Percentiles rank a stretch among this genome's conserved stretches.
phyloP scores from a whole-genome alignment of 441 rosid species.

The Hura crepitans region DNA sequence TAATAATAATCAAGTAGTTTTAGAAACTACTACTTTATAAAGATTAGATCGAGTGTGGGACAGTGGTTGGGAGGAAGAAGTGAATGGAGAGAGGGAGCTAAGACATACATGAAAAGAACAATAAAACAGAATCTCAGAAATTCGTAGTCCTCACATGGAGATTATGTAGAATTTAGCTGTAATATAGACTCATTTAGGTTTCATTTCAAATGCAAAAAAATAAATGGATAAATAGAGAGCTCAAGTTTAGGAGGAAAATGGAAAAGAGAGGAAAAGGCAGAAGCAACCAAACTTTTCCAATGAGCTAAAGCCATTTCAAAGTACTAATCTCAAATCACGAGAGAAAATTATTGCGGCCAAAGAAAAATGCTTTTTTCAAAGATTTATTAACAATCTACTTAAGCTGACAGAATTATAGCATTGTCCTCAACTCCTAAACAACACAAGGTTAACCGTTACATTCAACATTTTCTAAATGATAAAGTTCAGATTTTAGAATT shows the following conservation, averaged over 20 bases:
- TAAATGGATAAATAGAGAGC: too few species aligned
- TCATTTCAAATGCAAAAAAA: too few species aligned
- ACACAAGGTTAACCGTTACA: not conserved
- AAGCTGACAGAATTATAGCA: not conserved
- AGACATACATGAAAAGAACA: not conserved
- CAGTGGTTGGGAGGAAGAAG: not conserved
- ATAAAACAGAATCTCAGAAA: too few species aligned
- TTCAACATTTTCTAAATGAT: not conserved
- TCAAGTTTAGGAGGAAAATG: too few species aligned
- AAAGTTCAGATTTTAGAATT: not conserved
- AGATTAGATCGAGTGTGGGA: not conserved
- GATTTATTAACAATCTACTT: not conserved
- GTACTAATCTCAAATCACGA: not conserved
- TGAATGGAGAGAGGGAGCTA: not conserved
- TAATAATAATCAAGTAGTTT: constrained; percentile 27
- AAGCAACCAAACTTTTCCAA: too few species aligned
- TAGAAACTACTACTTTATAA: not conserved
- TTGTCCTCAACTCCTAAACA: not conserved
- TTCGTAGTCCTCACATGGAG: too few species aligned
- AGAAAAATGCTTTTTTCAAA: not conserved
- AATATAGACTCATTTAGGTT: too few species aligned
- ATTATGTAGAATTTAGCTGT: too few species aligned
- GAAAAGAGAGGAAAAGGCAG: too few species aligned
- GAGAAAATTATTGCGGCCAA: not conserved
- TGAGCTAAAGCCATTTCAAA: not conserved